Base-by-base conservation (phyloP, 169 alveolate species). In the Plasmodium inui region DNA sequence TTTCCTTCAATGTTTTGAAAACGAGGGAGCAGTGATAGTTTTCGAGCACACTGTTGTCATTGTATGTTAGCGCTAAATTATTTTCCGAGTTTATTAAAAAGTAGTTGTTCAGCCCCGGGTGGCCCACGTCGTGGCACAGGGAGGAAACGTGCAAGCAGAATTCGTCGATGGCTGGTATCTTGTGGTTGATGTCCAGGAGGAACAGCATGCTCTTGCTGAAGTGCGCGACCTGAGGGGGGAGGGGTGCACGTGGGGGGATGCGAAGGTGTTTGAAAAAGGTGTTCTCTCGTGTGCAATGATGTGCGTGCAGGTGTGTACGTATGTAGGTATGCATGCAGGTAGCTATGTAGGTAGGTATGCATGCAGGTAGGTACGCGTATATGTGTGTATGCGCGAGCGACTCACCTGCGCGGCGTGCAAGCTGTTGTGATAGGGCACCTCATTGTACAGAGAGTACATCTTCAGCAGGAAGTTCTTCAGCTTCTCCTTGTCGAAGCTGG, bases 71-170 rank as follows among this genome's bases (percentile, higher is more conserved):
- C 67, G 99, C 98, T 80, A 97, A 82, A 37, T 97, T 96, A 67
- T 96, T 97, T 70, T 95, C 95, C 22, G 98, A 97, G 37, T 95
- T 92, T 26, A 96, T 94, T n/a, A 97, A 93, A 76, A 97, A 97
- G 12, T 95, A 95, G 80, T 97, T 98, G 82, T 97, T 98, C 46
- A 97, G 84, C 0, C 98, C 99, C 8, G 99, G 98, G 82, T 98
- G 99, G 6, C 99, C 99, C 6, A 97, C 98, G 82, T 98, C 99
- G 83, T 98, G 99, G 17, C 98, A 99, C 37, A 98, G 95, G 2
- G 99, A 86, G 28, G 93, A 73, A 32, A 86, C 85, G 44, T 86
- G 93, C 30, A 86, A 37, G 34, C 93, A 86, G 46, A 86, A 86
- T 22, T 86, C 93, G 19, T 86, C 93, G 32, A 86, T 76, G 4